Evolutionary conservation across 176 grass and related monocot genomes (phyloP).

Genomic region (Ensete glaucum): DNA sequence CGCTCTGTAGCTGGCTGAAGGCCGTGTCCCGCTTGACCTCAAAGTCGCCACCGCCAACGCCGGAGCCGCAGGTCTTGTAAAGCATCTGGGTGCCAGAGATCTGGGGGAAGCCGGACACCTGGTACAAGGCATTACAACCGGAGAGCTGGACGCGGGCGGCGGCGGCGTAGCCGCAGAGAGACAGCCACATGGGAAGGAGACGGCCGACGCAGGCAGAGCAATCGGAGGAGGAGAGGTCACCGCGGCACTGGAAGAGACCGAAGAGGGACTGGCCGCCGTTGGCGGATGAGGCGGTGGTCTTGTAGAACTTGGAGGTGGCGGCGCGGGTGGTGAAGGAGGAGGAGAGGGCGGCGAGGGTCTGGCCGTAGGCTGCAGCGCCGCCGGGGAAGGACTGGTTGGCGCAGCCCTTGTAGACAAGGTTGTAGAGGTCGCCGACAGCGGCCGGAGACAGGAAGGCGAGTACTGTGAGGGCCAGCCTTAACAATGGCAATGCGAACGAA

Average conservation of each 20-base stretch:
- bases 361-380: conserved; percentile 1
- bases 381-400: conserved; percentile 63
- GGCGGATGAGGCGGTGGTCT: conserved; percentile 41
- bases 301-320: conserved; percentile 70
- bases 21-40: conserved; percentile 70
- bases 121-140: conserved; percentile 76
- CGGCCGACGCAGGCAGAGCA: conserved; percentile 70
- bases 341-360: conserved; percentile 34
- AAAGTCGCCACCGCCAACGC: conserved; percentile 40
- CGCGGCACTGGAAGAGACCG: conserved; percentile 94
- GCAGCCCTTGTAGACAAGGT: conserved; percentile 91
- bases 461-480: neutral
- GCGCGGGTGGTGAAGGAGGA: conserved; percentile 45
- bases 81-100: conserved; percentile 85
- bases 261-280: conserved; percentile 33
- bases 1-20: conserved; percentile 58
- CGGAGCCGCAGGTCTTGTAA: conserved; percentile 80
- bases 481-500: neutral
- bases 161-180: conserved; percentile 53
- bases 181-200: conserved; percentile 51
- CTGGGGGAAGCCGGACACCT: conserved; percentile 84
- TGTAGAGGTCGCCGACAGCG: conserved; percentile 51
- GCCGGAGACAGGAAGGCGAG: neutral
- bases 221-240: conserved; percentile 57
- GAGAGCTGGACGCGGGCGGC: conserved; percentile 75